Evolutionary conservation across 495 filamentous ascomycete genomes (phyloP), one percentile per base, ranked within the genome.

Genomic region (Hyaloscypha bicolor): DNA sequence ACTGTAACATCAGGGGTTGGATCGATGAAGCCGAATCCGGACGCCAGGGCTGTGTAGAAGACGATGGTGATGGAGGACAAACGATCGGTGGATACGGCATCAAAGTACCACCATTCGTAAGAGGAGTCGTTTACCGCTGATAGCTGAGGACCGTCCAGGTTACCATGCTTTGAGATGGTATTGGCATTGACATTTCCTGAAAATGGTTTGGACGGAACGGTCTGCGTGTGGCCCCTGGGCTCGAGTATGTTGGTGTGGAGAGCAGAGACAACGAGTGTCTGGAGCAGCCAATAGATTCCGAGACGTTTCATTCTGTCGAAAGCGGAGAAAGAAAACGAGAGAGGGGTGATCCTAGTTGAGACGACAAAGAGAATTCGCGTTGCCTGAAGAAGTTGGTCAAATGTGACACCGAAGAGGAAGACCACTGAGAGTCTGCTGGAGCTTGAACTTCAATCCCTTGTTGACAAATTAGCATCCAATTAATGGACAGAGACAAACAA

Each of bases 91-190:
- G 75, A 69, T 14, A 81, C 70, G 12, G 67, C 77, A 65, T 81
- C 78, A 31, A 79, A 81, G 69, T 77, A 79, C 79, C 78, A 81
- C 77, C 78, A 80, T 69, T 80, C 77, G 55, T 74, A 81, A 12
- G 73, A 73, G 42, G 75, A 69, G 42, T 42, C 33, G 61, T 79
- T 81, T 53, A 79, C 60, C 0, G 30, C 22, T 33, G 63, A 57
- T 3, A 78, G 19, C 59, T 77, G 73, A 0, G 79, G 77, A n/a
- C 70, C 55, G 61, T 79, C 77, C 14, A 80, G 68, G 9, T 55
- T 68, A 16, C 1, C 39, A 25, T 51, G 12, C 4, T 52, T 25
- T 6, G 57, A 60, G 57, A 60, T n/a, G 9, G 31, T 12, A 9
- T 35, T 37, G 3, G 31, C 31, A 3, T 22, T 37, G 9, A 30